These are phyloP conservation scores for Akebia trifoliata DNA, from an alignment of 164 flowering plant species.

Conservation along the genomic window DNA sequence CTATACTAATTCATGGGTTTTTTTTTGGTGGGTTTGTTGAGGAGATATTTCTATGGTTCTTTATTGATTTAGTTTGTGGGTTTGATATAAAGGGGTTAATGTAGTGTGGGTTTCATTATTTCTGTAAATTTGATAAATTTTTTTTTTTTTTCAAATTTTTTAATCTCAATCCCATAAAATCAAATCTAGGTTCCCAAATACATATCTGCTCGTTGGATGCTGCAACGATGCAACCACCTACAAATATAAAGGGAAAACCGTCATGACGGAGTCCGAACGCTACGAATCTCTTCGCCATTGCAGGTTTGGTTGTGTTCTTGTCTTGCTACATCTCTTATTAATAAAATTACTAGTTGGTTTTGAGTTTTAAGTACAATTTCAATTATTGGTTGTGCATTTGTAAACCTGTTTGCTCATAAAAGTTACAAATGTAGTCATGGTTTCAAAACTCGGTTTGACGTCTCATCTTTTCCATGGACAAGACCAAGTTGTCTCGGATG, in stretches of 20 bases:
- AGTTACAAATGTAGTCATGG: too few species aligned
- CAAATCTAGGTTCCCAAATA: conserved; percentile 65
- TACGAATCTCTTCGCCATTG: conserved; percentile 96
- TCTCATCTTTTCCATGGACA: too few species aligned
- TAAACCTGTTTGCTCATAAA: too few species aligned
- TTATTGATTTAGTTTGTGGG: too few species aligned
- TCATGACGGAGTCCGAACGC: conserved; percentile 77
- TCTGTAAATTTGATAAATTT: neutral
- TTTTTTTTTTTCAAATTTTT: neutral
- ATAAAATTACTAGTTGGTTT: neutral
- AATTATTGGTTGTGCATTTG: too few species aligned
- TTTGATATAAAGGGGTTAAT: too few species aligned
- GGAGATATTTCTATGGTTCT: too few species aligned
- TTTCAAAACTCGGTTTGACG: too few species aligned
- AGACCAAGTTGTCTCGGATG: too few species aligned
- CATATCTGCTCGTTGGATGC: conserved; percentile 87
- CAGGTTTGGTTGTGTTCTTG: conserved; percentile 37
- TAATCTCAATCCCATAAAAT: neutral
- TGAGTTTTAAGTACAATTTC: neutral
- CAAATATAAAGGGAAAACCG: conserved; percentile 88
- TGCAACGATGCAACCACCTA: conserved; percentile 84
- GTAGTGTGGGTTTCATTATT: too few species aligned
- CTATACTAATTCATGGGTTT: too few species aligned
- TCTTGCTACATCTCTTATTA: neutral
- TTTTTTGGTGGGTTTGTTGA: too few species aligned